A percentile compares a stretch with the other conserved stretches of the same genome.
Conservation (phyloP, 371 early-diverging fungal species). For the Syncephalis plumigaleata region DNA sequence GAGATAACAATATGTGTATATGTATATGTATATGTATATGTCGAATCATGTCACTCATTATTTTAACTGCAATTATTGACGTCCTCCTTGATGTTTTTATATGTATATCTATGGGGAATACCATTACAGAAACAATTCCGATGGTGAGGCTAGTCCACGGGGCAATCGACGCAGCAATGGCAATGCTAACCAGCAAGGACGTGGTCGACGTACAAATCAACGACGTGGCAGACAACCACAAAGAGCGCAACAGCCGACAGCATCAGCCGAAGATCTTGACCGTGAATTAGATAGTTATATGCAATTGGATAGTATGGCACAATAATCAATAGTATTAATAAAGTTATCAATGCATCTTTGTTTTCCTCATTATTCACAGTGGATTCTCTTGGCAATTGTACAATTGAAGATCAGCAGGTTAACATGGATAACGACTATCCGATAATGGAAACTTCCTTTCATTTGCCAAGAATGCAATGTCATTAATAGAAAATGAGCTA, state of each 20-base stretch:
- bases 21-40: too few relatives aligned
- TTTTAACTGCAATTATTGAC: too few relatives aligned
- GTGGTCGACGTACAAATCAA: neutral
- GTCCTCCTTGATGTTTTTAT: too few relatives aligned
- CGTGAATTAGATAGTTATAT: slow-evolving; percentile 9
- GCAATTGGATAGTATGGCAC: slow-evolving; percentile 3
- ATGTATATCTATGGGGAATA: too few relatives aligned
- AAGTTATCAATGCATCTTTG: neutral
- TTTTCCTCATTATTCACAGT: neutral
- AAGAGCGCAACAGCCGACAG: neutral
- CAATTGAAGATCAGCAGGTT: too few relatives aligned
- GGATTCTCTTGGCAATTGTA: too few relatives aligned
- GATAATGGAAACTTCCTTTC: too few relatives aligned
- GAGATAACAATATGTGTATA: too few relatives aligned
- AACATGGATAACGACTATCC: too few relatives aligned
- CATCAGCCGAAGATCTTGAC: slow-evolving; percentile 6
- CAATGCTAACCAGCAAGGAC: neutral
- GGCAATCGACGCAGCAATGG: neutral
- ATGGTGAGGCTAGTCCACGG: neutral
- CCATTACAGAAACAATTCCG: neutral
- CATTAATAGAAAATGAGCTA: too few relatives aligned
- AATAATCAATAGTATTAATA: neutral
- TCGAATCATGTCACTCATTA: too few relatives aligned
- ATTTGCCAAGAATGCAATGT: too few relatives aligned
- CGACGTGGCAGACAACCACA: neutral